Evolutionary conservation across 2,329 filamentous ascomycete species (phyloP), one percentile per base, ranked within the genome.

Genomic region (Nemania diffusa): DNA sequence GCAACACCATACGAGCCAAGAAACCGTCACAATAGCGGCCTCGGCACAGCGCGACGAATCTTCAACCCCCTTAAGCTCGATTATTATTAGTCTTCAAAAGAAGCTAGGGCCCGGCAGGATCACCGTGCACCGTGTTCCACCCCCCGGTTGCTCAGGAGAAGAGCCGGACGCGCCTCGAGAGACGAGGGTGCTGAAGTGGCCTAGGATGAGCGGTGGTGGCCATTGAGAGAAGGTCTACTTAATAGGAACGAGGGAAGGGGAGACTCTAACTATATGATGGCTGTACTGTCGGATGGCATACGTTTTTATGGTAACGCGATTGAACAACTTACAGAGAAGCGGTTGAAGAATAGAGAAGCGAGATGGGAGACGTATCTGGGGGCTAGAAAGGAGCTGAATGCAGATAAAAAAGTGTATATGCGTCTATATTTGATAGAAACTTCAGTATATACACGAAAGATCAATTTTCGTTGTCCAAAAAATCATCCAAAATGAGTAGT

Each of bases 41-140:
- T 24, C 57, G 20, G 24, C 26, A 5, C 27, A 50, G 27, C 57
- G 7, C 37, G 53, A 57, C 22, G 53, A 11, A 44, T 11, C 11
- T 29, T 20, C 20, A 5, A 26, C 17, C 17, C 37, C 11, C 1
- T 13, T 24, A 11, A 22, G 17, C 20, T 11, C 20, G 5, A 27
- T 34, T 29, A 34, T 5, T 20, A 3, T 20, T 11, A 26, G 44
- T 7, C 57, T 11, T n/a, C n/a, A n/a, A n/a, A 11, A 26, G 13
- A 59, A 17, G 26, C 7, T 4, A 11, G 15, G 5, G 5, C 57
- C 29, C 8, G 42, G 44, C 3, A 59, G 27, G 4, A 44, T 22
- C 13, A 50, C 57, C 15, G 29, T 59, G 13, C 44, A 59, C 27
- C 57, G 55, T n/a, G 55, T 57, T 46, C 57, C 57, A 8, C 57